Percentiles rank a stretch among this genome's conserved stretches.
Evolutionary conservation across 441 rosid genomes (phyloP).

Genomic region (Populus hybrid): DNA sequence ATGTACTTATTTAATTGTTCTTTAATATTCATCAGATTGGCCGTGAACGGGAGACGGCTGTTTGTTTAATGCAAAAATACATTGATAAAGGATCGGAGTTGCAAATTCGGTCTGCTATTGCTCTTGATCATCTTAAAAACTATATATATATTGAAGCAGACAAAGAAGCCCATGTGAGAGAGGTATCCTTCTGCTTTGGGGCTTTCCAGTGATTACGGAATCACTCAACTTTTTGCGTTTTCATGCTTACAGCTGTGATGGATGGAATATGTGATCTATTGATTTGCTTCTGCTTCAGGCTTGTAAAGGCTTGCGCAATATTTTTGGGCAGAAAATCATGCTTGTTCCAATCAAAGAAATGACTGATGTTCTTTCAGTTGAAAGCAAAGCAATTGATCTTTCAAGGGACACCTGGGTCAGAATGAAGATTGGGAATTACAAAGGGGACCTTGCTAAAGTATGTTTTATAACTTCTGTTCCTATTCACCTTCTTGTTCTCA

Average conservation of each 20-base stretch:
- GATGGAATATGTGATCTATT: not conserved
- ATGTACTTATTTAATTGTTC: constrained; percentile 9
- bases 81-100: constrained; percentile 86
- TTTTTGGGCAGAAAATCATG: constrained; percentile 66
- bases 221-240: not conserved
- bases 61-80: constrained; percentile 92
- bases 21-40: constrained; percentile 63
- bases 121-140: constrained; percentile 94
- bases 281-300: constrained; percentile 50
- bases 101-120: constrained; percentile 87
- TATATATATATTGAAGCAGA: constrained; percentile 93
- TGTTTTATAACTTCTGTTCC: constrained; percentile 18
- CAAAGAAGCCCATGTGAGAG: constrained; percentile 97
- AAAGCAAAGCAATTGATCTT: constrained; percentile 90
- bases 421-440: constrained; percentile 90
- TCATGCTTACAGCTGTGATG: not conserved
- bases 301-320: constrained; percentile 85
- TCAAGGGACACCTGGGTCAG: constrained; percentile 98
- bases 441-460: constrained; percentile 97
- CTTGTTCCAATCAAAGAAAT: constrained; percentile 97
- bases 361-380: constrained; percentile 98
- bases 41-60: constrained; percentile 86
- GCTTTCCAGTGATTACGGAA: not conserved
- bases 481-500: not conserved
- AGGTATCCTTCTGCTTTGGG: constrained; percentile 45